A percentile compares a stretch with the other conserved stretches of the same genome.
Evolutionary conservation across 2,329 filamentous ascomycete genomes (phyloP).

Genomic region (Annulohypoxylon truncatum): DNA sequence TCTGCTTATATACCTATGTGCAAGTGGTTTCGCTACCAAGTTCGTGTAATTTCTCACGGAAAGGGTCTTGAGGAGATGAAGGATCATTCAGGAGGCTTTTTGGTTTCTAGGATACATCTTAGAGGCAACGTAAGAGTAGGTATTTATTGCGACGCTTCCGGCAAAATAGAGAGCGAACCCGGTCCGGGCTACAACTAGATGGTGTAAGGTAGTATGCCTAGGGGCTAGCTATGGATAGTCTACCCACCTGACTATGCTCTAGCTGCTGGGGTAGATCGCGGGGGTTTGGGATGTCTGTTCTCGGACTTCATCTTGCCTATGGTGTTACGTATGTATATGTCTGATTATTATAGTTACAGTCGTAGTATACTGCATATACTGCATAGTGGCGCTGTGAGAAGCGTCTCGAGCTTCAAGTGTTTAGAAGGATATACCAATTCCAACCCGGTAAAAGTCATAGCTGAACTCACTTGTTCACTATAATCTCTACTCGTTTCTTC

Average conservation of each 20-base stretch:
- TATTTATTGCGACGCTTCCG: conserved; percentile 38
- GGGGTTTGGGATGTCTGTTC: not conserved
- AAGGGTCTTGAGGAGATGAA: not conserved
- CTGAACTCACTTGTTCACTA: not conserved
- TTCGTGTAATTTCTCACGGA: not conserved
- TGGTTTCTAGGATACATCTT: not conserved
- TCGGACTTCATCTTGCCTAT: not conserved
- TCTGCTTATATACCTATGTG: not conserved
- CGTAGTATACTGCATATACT: not conserved
- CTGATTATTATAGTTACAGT: not conserved
- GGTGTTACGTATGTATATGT: not conserved
- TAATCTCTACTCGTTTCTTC: not conserved
- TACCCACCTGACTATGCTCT: conserved; percentile 18
- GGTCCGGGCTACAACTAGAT: conserved; percentile 20
- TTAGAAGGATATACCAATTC: not conserved
- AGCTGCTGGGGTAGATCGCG: conserved; percentile 15
- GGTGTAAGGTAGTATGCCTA: conserved; percentile 16
- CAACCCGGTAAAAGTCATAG: not conserved
- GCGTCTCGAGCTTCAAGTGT: not conserved
- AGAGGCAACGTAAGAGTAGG: conserved; percentile 28
- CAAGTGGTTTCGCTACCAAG: not conserved
- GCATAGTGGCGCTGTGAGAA: not conserved
- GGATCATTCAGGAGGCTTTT: not conserved
- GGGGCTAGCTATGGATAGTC: conserved; percentile 12
- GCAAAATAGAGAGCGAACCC: conserved; percentile 40